Percentiles rank a stretch among this genome's conserved stretches.
These are phyloP conservation scores for Pyrenophora graminea DNA, from an alignment of 2,329 filamentous ascomycete genomes.

Conservation along the genomic window DNA sequence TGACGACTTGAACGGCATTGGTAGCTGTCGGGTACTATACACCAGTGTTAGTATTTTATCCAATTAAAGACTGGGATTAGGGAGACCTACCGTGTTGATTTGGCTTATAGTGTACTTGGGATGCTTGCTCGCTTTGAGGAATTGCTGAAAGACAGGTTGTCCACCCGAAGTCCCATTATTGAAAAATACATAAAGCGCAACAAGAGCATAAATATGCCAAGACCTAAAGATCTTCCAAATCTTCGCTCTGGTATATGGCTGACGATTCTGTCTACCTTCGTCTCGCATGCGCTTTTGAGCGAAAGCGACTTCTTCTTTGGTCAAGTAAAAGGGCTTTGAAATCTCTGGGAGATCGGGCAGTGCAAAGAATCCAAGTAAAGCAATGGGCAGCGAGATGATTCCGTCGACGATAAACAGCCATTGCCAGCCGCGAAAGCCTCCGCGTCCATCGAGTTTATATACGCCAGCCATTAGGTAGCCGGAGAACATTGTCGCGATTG, in stretches of 20 bases:
- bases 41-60: not conserved
- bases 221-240: slow-evolving; percentile 6
- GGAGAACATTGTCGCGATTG: slow-evolving; percentile 21
- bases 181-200: slow-evolving; percentile 7
- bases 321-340: slow-evolving; percentile 18
- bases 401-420: slow-evolving; percentile 30
- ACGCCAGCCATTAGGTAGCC: slow-evolving; percentile 58
- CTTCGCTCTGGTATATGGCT: slow-evolving; percentile 10
- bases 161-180: slow-evolving; percentile 3
- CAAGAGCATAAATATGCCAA: slow-evolving; percentile 22
- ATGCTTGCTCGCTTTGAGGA: slow-evolving; percentile 22
- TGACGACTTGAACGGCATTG: slow-evolving; percentile 29
- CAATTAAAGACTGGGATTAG: no score
- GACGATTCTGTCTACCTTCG: not conserved
- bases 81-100: slow-evolving; percentile 18
- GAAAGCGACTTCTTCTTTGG: slow-evolving; percentile 13
- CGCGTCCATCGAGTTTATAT: slow-evolving; percentile 62
- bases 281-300: slow-evolving; percentile 16
- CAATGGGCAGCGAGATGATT: slow-evolving; percentile 23
- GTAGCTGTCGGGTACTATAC: slow-evolving; percentile 25
- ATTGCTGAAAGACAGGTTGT: slow-evolving; percentile 19
- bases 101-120: slow-evolving; percentile 20
- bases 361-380: slow-evolving; percentile 22
- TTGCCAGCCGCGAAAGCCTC: slow-evolving; percentile 50
- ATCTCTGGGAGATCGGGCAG: slow-evolving; percentile 23